Evolutionary conservation across 1,139 yeast species (phyloP).

Genomic region (Trichomonascaceae sp.): DNA sequence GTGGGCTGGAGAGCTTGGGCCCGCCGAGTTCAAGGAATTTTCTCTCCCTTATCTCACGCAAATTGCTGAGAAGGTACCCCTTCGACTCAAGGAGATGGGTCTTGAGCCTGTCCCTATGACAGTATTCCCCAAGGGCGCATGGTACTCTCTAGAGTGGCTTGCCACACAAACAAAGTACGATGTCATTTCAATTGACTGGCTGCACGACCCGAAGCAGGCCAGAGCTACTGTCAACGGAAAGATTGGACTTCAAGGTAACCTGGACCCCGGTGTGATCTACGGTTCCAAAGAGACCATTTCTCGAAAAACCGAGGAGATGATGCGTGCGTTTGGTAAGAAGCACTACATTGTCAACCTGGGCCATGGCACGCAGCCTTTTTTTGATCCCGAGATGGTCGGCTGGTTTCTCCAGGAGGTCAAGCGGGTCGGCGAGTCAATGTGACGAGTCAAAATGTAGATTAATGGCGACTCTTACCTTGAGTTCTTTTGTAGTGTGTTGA

Average conservation of each 20-base stretch:
- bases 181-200: slow-evolving; percentile 86
- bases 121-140: slow-evolving; percentile 90
- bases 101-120: slow-evolving; percentile 72
- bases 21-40: slow-evolving; percentile 74
- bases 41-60: slow-evolving; percentile 78
- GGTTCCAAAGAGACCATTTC: slow-evolving; percentile 77
- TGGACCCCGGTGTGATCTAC: slow-evolving; percentile 90
- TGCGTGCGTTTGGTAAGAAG: slow-evolving; percentile 78
- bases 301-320: slow-evolving; percentile 74
- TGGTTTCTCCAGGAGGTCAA: slow-evolving; percentile 83
- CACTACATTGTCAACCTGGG: slow-evolving; percentile 90
- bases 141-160: slow-evolving; percentile 87
- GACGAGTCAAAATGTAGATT: no score
- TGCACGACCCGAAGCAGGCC: slow-evolving; percentile 75
- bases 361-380: slow-evolving; percentile 95
- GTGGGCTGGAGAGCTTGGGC: slow-evolving; percentile 96
- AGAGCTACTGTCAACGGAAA: slow-evolving; percentile 64
- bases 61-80: slow-evolving; percentile 57
- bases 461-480: no score
- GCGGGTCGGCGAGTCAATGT: slow-evolving; percentile 39
- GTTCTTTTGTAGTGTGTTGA: no score
- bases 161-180: slow-evolving; percentile 82
- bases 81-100: slow-evolving; percentile 58
- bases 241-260: slow-evolving; percentile 83
- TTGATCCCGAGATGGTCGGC: slow-evolving; percentile 81